These are phyloP conservation scores for Ogataea dorogensis DNA, from an alignment of 805 yeast genomes.

Conservation along the genomic window DNA sequence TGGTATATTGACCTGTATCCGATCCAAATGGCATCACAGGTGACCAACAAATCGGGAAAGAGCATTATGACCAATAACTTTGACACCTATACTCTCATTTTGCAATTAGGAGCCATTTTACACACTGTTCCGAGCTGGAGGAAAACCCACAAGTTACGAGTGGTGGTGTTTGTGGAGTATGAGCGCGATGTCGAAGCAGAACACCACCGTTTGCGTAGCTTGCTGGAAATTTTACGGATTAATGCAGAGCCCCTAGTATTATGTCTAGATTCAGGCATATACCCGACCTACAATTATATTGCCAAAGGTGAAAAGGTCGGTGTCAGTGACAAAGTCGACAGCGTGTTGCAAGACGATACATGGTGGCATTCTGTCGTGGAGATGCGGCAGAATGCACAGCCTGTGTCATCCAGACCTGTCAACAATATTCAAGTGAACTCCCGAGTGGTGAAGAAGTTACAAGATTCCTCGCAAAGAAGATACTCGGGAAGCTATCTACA, in stretches of 20 bases:
- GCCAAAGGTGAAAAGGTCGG: conserved; percentile 60
- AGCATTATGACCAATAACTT: conserved; percentile 82
- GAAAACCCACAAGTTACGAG: conserved; percentile 66
- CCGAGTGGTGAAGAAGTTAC: conserved; percentile 29
- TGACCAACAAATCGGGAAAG: conserved; percentile 56
- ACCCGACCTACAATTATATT: conserved; percentile 68
- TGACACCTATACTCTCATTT: conserved; percentile 90
- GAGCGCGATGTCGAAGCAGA: conserved; percentile 72
- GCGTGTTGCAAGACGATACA: conserved; percentile 54
- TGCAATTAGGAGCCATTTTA: conserved; percentile 91
- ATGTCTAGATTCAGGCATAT: conserved; percentile 57
- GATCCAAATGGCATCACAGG: conserved; percentile 90
- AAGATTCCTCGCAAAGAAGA: conserved; percentile 37
- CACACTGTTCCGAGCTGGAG: conserved; percentile 95
- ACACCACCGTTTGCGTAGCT: conserved; percentile 51
- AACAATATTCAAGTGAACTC: conserved; percentile 25
- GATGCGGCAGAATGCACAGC: conserved; percentile 41
- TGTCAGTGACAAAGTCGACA: conserved; percentile 45
- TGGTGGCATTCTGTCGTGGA: conserved; percentile 82
- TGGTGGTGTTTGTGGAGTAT: conserved; percentile 86
- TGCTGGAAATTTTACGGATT: conserved; percentile 77
- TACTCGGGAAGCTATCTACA: conserved; percentile 65
- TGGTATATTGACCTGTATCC: conserved; percentile 88
- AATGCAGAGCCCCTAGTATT: conserved; percentile 77
- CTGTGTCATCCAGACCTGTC: conserved; percentile 9